Conservation (phyloP, 345 rosid species). For the Salix dunnii region DNA sequence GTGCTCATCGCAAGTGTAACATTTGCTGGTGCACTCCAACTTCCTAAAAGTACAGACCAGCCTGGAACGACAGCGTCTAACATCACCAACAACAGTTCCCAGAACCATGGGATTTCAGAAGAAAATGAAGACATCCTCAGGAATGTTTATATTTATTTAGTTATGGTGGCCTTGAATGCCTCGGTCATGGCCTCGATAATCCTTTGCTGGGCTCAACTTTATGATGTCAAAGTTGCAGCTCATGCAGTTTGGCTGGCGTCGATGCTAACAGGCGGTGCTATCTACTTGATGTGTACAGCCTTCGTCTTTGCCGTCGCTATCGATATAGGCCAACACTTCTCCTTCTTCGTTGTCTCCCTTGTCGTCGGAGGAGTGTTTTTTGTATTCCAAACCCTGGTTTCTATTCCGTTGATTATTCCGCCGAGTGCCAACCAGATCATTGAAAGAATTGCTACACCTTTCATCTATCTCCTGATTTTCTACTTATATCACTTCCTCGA, state of each 20-base stretch:
- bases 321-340: neutral
- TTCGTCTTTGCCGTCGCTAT: neutral
- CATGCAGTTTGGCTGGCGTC: neutral
- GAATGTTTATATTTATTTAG: neutral
- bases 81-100: neutral
- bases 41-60: neutral
- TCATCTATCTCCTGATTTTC: neutral
- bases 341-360: neutral
- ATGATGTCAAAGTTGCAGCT: neutral
- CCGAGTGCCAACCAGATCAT: neutral
- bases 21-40: slow-evolving; percentile 17
- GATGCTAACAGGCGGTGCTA: neutral
- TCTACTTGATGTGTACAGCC: neutral
- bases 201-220: neutral
- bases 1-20: slow-evolving; percentile 19
- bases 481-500: neutral
- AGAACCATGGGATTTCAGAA: neutral
- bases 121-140: neutral
- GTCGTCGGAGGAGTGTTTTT: neutral
- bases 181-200: neutral
- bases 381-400: neutral
- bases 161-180: neutral
- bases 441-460: neutral
- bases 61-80: too few relatives aligned
- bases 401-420: neutral